Evolutionary conservation across 371 early-diverging fungal genomes (phyloP).

Genomic region (Mortierella sp.): DNA sequence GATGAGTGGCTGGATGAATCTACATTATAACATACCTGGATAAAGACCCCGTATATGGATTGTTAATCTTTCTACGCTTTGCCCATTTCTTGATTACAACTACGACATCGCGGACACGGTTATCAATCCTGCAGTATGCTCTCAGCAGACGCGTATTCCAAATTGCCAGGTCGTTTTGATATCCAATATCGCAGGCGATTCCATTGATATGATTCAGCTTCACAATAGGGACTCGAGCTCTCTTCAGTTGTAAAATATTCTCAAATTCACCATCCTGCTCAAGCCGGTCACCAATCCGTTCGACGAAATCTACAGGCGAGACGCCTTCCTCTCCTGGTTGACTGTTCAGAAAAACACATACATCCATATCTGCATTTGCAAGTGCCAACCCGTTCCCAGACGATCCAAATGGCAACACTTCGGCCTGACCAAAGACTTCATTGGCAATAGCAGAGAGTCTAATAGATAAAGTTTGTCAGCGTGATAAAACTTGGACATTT

Average conservation of each 20-base stretch:
- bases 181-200: slow-evolving; percentile 86
- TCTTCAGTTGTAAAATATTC: slow-evolving; percentile 48
- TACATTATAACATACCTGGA: slow-evolving; percentile 30
- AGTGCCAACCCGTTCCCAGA: slow-evolving; percentile 58
- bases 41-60: slow-evolving; percentile 61
- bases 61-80: slow-evolving; percentile 74
- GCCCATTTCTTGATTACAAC: slow-evolving; percentile 86
- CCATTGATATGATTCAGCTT: slow-evolving; percentile 58
- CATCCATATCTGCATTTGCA: slow-evolving; percentile 59
- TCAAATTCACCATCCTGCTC: slow-evolving; percentile 46
- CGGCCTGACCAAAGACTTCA: slow-evolving; percentile 52
- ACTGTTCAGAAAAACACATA: slow-evolving; percentile 54
- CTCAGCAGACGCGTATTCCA: slow-evolving; percentile 81
- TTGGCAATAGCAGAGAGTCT: slow-evolving; percentile 40
- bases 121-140: slow-evolving; percentile 79
- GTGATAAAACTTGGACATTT: background rate
- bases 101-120: slow-evolving; percentile 78
- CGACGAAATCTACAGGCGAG: slow-evolving; percentile 55
- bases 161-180: slow-evolving; percentile 81
- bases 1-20: background rate
- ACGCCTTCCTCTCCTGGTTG: slow-evolving; percentile 36
- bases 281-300: slow-evolving; percentile 51
- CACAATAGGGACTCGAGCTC: slow-evolving; percentile 64
- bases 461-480: background rate
- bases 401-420: slow-evolving; percentile 57